A percentile compares a stretch with the other conserved stretches of the same genome.
Conservation (phyloP, 768 basidiomycete genomes). For the Tephrocybe sp. region DNA sequence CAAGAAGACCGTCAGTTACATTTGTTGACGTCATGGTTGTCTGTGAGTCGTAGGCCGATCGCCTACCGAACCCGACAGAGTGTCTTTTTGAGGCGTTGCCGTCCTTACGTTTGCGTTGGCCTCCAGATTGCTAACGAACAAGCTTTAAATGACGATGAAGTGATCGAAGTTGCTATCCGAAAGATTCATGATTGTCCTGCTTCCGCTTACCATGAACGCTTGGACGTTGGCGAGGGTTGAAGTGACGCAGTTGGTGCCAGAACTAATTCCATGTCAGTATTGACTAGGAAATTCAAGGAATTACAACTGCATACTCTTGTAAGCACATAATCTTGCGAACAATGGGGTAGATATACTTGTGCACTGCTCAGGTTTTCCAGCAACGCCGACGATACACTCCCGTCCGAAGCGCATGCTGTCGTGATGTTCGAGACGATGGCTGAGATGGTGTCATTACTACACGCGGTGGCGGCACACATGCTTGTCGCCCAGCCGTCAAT, state of each 20-base stretch:
- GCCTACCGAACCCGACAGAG: neutral
- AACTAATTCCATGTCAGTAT: neutral
- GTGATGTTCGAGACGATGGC: conserved; percentile 11
- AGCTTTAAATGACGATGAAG: conserved; percentile 6
- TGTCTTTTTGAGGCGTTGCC: neutral
- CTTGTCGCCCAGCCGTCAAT: conserved; percentile 5
- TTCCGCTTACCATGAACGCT: neutral
- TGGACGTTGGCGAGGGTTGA: conserved; percentile 5
- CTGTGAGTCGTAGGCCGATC: conserved; percentile 1
- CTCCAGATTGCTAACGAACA: conserved; percentile 7
- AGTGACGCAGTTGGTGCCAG: conserved; percentile 9
- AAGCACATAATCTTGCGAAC: conserved; percentile 10
- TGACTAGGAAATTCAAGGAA: neutral
- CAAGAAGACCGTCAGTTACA: neutral
- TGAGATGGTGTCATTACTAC: conserved; percentile 9
- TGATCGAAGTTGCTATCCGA: conserved; percentile 13
- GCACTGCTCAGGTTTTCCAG: conserved; percentile 10
- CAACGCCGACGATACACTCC: conserved; percentile 10
- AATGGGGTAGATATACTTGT: conserved; percentile 9
- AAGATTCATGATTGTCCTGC: neutral
- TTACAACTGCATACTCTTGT: conserved; percentile 1
- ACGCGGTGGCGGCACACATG: conserved; percentile 10
- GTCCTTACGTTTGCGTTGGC: neutral
- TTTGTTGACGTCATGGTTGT: neutral
- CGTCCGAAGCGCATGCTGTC: conserved; percentile 8